Evolutionary conservation across 768 basidiomycete genomes (phyloP).

Genomic region (Hericium alpestre): DNA sequence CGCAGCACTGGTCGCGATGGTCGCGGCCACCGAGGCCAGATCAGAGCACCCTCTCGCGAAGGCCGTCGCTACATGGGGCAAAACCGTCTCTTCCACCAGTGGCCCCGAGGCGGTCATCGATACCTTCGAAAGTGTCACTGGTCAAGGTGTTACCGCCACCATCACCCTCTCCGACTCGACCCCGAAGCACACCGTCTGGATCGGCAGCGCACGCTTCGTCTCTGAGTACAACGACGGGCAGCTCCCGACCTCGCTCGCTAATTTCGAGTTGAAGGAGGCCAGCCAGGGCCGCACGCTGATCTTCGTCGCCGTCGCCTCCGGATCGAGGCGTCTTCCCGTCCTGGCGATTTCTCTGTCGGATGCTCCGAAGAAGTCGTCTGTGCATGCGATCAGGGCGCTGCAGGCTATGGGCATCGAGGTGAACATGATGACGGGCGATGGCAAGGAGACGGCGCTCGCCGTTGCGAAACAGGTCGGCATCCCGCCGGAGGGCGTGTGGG

Average conservation of each 20-base stretch:
- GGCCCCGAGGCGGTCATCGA: slow-evolving; percentile 48
- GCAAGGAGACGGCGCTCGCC: slow-evolving; percentile 73
- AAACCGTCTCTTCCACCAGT: slow-evolving; percentile 39
- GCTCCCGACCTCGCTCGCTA: slow-evolving; percentile 48
- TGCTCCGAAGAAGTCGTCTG: slow-evolving; percentile 75
- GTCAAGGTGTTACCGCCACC: slow-evolving; percentile 74
- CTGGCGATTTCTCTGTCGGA: slow-evolving; percentile 83
- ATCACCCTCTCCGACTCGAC: slow-evolving; percentile 43
- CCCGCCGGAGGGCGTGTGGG: slow-evolving; percentile 70
- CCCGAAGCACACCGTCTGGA: slow-evolving; percentile 39
- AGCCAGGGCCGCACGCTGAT: slow-evolving; percentile 74
- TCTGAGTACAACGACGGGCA: slow-evolving; percentile 38
- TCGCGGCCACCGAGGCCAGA: slow-evolving; percentile 77
- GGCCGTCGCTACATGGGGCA: slow-evolving; percentile 80
- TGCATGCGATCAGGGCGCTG: slow-evolving; percentile 70
- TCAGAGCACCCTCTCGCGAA: slow-evolving; percentile 96
- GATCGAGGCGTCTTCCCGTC: slow-evolving; percentile 44
- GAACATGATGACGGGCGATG: slow-evolving; percentile 90
- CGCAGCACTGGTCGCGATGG: slow-evolving; percentile 61
- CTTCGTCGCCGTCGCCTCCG: slow-evolving; percentile 57
- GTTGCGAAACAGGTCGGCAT: slow-evolving; percentile 90
- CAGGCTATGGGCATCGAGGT: slow-evolving; percentile 87
- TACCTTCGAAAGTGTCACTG: slow-evolving; percentile 80
- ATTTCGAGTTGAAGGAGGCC: slow-evolving; percentile 65
- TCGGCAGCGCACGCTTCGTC: slow-evolving; percentile 72